Base-by-base conservation (phyloP, 2,329 filamentous ascomycete genomes). In the Ustilaginoidea virens region DNA sequence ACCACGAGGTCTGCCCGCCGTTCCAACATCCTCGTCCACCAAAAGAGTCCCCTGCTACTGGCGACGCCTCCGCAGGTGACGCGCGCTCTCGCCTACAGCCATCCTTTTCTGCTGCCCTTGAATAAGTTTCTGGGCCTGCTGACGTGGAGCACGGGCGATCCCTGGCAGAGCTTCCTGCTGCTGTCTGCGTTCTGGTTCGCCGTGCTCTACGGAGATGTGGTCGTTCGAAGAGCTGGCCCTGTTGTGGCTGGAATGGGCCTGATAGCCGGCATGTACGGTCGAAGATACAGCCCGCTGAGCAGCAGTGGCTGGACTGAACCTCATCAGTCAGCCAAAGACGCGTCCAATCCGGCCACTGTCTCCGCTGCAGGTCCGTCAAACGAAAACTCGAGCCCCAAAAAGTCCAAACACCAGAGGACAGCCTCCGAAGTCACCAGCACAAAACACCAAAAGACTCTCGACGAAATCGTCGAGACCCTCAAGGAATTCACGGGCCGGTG, bases 21-120 rank as follows among this genome's bases (percentile, higher is more conserved):
- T 25, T 92, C 83, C 12, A 92, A 83, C 33, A 86, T 98, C 42
- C 74, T 96, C 41, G 86, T 98, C 13, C 86, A 96, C 54, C 87
- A 93, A 52, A 98, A 96, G 57, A 93, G 83, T 11, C 90, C 90
- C 8, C 58, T 98, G 25, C 67, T 98, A 12, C 76, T 92, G 34
- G 85, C 87, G 11, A 98, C 90, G 7, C 90, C 90, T 24, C 90
- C 90, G 2, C 82, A 93, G 48, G 78, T 98, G 49, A 98, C 90
- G 3, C 74, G 90, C 42, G 86, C 87, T 10, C 66, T 98, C 35
- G 87, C 87, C 38, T 94, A 96, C 51, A 93, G 86, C 38, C 87
- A 98, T 49, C 86, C 90, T 0, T 96, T 94, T 49, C 63, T 98
- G 6, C 61, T 93, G 6, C 85, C 86, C 5, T 61, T 96, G 33